phyloP scores from a whole-genome alignment of 2,329 filamentous ascomycete genomes.

The Cytospora schulzeri region DNA sequence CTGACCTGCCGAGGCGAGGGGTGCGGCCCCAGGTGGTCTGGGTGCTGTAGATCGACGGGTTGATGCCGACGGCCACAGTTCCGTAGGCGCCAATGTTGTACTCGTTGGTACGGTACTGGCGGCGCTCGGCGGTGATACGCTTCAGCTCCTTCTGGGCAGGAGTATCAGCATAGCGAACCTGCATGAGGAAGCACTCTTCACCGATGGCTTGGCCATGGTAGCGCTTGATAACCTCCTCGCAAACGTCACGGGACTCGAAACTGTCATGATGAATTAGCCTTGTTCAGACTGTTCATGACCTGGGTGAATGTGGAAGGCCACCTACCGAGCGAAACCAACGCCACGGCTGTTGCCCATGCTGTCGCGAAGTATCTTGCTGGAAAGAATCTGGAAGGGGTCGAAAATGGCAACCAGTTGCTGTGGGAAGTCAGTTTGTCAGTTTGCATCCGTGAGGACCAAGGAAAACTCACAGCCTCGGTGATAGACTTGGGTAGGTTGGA shows the following conservation, averaged over 20 bases:
- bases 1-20: constrained; percentile 33
- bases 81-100: constrained; percentile 79
- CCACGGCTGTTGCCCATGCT: constrained; percentile 90
- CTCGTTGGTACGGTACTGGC: constrained; percentile 94
- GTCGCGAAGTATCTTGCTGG: constrained; percentile 93
- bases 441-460: constrained; percentile 9
- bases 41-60: constrained; percentile 48
- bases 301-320: constrained; percentile 25
- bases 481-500: constrained; percentile 92
- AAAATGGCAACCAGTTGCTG: constrained; percentile 79
- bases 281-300: constrained; percentile 35
- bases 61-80: constrained; percentile 61
- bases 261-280: constrained; percentile 48
- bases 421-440: constrained; percentile 28
- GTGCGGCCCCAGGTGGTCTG: constrained; percentile 43
- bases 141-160: constrained; percentile 96
- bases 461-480: constrained; percentile 76
- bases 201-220: constrained; percentile 81
- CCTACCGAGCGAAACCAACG: constrained; percentile 93
- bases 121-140: constrained; percentile 90
- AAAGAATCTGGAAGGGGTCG: constrained; percentile 79
- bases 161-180: constrained; percentile 96
- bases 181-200: constrained; percentile 79
- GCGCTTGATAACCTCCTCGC: constrained; percentile 82
- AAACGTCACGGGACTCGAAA: constrained; percentile 86